phyloP scores from a whole-genome alignment of 805 yeast genomes.

The Clavispora phyllophila region DNA sequence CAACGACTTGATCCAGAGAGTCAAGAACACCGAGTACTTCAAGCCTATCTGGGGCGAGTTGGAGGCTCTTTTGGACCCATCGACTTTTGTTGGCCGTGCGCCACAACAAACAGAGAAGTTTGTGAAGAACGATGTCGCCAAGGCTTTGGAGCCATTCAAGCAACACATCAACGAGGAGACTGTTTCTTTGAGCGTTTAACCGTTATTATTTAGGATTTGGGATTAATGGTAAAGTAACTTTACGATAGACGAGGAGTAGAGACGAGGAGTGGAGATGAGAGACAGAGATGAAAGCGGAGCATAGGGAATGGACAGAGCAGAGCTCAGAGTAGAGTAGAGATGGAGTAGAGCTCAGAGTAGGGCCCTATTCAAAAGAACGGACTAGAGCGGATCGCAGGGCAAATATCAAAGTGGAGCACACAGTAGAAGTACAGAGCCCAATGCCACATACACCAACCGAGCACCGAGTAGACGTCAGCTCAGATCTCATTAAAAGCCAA shows the following conservation, averaged over 20 bases:
- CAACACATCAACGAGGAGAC: slow-evolving; percentile 56
- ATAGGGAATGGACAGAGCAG: too few relatives aligned
- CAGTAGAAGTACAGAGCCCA: too few relatives aligned
- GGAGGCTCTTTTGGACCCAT: slow-evolving; percentile 78
- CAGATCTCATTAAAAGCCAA: too few relatives aligned
- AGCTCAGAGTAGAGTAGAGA: too few relatives aligned
- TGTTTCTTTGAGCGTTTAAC: slow-evolving; percentile 75
- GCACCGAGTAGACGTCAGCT: too few relatives aligned
- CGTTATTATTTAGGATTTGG: slow-evolving; percentile 3
- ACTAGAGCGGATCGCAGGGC: background rate
- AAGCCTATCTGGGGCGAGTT: slow-evolving; percentile 84
- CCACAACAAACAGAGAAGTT: slow-evolving; percentile 97
- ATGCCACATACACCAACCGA: too few relatives aligned
- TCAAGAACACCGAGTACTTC: slow-evolving; percentile 73
- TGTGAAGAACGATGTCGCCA: slow-evolving; percentile 74
- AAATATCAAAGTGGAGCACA: background rate
- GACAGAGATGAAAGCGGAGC: too few relatives aligned
- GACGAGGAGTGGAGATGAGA: background rate
- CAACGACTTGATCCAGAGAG: slow-evolving; percentile 89
- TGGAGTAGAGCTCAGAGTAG: too few relatives aligned
- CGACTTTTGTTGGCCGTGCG: slow-evolving; percentile 96
- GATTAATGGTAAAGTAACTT: slow-evolving; percentile 6
- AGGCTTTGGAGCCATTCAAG: slow-evolving; percentile 70
- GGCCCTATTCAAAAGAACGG: too few relatives aligned
- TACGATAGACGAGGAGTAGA: slow-evolving; percentile 3